Conservation (phyloP, 192 early-diverging fungal species). For the Mortierella hygrophila region DNA sequence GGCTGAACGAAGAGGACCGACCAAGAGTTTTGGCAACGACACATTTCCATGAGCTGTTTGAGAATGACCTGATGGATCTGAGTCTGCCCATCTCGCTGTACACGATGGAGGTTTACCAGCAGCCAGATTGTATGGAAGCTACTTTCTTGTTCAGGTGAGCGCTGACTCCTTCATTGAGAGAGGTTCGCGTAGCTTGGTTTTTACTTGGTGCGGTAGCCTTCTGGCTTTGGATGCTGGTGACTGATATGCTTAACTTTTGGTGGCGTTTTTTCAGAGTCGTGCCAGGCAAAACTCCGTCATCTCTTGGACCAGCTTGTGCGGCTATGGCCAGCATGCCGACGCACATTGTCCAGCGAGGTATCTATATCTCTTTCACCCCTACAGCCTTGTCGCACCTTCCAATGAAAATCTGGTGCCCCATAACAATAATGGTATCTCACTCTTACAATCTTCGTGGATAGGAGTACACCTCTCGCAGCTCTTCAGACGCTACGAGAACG, state of each 20-base stretch:
- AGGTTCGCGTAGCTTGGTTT: not conserved
- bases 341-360: constrained; percentile 58
- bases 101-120: constrained; percentile 72
- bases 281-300: constrained; percentile 51
- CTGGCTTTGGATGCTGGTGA: too few relatives aligned
- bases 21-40: constrained; percentile 85
- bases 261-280: constrained; percentile 41
- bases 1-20: constrained; percentile 50
- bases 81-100: constrained; percentile 54
- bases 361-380: not conserved
- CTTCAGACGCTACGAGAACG: constrained; percentile 41
- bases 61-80: constrained; percentile 59
- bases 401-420: not conserved
- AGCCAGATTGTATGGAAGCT: constrained; percentile 51
- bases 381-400: not conserved
- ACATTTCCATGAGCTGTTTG: constrained; percentile 85
- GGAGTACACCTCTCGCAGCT: constrained; percentile 24
- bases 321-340: constrained; percentile 54
- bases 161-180: not conserved
- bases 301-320: constrained; percentile 64
- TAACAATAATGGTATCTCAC: too few relatives aligned
- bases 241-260: not conserved
- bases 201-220: not conserved
- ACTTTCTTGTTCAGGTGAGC: constrained; percentile 74
- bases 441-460: not conserved